Evolutionary conservation across 495 filamentous ascomycete genomes (phyloP).

Genomic region (Aspergillus campestris): DNA sequence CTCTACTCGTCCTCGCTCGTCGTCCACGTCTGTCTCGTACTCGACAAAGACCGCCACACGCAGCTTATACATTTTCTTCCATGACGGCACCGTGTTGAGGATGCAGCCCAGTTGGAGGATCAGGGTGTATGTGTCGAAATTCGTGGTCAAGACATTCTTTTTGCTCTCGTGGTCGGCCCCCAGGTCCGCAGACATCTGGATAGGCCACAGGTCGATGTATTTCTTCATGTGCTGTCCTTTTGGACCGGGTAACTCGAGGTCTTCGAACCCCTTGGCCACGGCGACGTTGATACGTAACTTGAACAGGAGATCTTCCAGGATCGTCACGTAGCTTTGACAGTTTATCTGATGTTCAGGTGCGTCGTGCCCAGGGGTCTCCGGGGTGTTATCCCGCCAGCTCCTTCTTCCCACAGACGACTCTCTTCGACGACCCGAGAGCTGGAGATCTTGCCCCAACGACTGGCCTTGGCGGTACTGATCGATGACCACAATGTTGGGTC

Average conservation of each 20-base stretch:
- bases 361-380: constrained; percentile 6
- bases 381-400: constrained; percentile 9
- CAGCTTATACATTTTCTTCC: constrained; percentile 68
- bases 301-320: constrained; percentile 73
- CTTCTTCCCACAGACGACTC: constrained; percentile 18
- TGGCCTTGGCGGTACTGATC: constrained; percentile 56
- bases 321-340: constrained; percentile 65
- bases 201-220: constrained; percentile 85
- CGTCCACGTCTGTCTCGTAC: constrained; percentile 75
- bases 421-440: constrained; percentile 13
- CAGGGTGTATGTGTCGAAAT: constrained; percentile 87
- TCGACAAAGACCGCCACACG: constrained; percentile 83
- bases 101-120: constrained; percentile 84
- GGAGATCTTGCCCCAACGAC: constrained; percentile 41
- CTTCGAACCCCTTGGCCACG: constrained; percentile 72
- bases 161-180: constrained; percentile 50
- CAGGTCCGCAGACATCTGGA: constrained; percentile 75
- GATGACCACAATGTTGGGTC: constrained; percentile 79
- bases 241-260: constrained; percentile 58
- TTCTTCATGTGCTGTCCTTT: constrained; percentile 55
- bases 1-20: constrained; percentile 66
- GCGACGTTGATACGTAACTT: constrained; percentile 79
- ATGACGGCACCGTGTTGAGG: constrained; percentile 70
- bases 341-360: constrained; percentile 53
- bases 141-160: constrained; percentile 70